Evolutionary conservation across 2,329 filamentous ascomycete species (phyloP), one percentile per base, ranked within the genome.

Genomic region (Colletotrichum tamarilloi): DNA sequence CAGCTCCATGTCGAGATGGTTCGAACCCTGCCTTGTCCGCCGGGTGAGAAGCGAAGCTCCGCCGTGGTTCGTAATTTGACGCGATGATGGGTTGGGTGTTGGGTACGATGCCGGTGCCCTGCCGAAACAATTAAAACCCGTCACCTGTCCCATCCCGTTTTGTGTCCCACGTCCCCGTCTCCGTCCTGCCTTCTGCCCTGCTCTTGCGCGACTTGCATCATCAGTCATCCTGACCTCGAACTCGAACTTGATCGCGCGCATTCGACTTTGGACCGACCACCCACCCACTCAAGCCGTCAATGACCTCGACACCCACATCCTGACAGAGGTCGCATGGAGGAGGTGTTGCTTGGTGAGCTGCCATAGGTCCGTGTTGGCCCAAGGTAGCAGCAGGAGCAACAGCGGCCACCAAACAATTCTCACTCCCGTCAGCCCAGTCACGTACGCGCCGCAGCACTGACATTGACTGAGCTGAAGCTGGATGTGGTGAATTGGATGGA

Each of bases 311-410:
- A 42, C n/a, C 46, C 60, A 46, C 67, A 73, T 74, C 49, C 56
- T 73, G 67, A 70, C 55, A 42, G 24, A 66, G 71, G 57, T 72
- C 52, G 63, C 56, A 72, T 58, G 71, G 71, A 59, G 70, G 70
- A 67, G 62, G 68, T 72, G 72, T 68, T 76, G 76, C 79, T 81
- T 72, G 70, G 80, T 81, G 76, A 84, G 82, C 79, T 83, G 82
- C 75, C 83, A 78, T 77, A 84, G 80, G 81, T 84, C 82, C 78
- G 81, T 81, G 79, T 67, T 28, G 68, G 56, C 60, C 56, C 28
- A n/a, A 63, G 58, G 53, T 63, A 56, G 67, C 62, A 73, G 52
- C 52, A 55, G 24, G 32, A 55, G 65, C 58, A 73, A 72, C 19
- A 60, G 46, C 60, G 53, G 46, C 56, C 67, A 70, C 46, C 56